Percentiles rank a stretch among this genome's conserved stretches.
Conservation (phyloP, 768 basidiomycete genomes). For the Russula brevipes region DNA sequence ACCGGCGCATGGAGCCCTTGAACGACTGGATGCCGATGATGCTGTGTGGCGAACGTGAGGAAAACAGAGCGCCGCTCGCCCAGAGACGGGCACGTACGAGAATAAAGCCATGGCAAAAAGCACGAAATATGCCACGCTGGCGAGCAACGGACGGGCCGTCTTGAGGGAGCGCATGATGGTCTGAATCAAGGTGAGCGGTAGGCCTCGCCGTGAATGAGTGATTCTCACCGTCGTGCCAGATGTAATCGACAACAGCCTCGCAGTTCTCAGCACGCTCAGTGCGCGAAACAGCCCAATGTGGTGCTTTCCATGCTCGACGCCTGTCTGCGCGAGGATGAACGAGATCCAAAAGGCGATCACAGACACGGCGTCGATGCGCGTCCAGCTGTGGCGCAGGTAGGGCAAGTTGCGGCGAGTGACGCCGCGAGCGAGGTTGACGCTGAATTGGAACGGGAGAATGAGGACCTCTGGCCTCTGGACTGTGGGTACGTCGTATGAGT, state of each 20-base stretch:
- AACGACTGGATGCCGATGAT: constrained; percentile 96
- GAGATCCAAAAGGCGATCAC: constrained; percentile 83
- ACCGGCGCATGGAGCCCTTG: constrained; percentile 71
- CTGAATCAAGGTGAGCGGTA: constrained; percentile 28
- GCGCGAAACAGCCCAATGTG: constrained; percentile 90
- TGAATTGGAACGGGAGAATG: constrained; percentile 55
- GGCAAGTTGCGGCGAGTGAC: constrained; percentile 69
- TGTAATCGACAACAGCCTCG: constrained; percentile 80
- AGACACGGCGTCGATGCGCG: constrained; percentile 82
- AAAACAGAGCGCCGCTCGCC: not conserved
- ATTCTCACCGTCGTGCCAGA: constrained; percentile 79
- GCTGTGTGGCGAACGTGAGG: constrained; percentile 33
- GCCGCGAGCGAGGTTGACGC: constrained; percentile 48
- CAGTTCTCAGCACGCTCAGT: constrained; percentile 76
- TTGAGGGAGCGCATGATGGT: constrained; percentile 93
- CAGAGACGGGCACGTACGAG: constrained; percentile 50
- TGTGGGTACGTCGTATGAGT: not conserved
- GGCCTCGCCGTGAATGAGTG: not conserved
- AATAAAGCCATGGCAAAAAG: constrained; percentile 86
- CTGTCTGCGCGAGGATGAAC: constrained; percentile 64
- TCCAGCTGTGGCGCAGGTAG: constrained; percentile 91
- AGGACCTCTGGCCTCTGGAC: constrained; percentile 23
- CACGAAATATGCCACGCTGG: constrained; percentile 87
- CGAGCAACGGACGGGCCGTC: constrained; percentile 81
- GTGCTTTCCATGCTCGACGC: constrained; percentile 56